Evolutionary conservation across 306 rosid genomes (phyloP).

Genomic region (Herpetospermum pedunculosum): DNA sequence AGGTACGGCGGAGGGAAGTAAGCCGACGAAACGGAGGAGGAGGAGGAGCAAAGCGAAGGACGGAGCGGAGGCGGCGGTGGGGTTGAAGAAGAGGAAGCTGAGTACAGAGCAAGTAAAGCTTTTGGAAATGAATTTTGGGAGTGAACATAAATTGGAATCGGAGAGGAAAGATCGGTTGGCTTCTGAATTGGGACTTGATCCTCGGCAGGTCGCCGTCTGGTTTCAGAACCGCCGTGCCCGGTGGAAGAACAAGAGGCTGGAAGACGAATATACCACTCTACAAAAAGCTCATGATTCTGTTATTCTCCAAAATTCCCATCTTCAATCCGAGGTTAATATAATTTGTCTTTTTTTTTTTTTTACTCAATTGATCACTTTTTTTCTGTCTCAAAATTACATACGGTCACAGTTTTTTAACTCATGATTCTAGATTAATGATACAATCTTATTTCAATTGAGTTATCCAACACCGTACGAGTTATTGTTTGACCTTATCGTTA

Average conservation of each 20-base stretch:
- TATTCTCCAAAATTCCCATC: slow-evolving; percentile 44
- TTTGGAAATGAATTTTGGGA: slow-evolving; percentile 53
- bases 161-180: slow-evolving; percentile 73
- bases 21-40: slow-evolving; percentile 42
- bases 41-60: slow-evolving; percentile 53
- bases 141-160: slow-evolving; percentile 73
- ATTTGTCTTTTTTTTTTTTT: neutral
- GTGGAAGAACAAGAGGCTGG: slow-evolving; percentile 91
- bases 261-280: slow-evolving; percentile 58
- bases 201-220: slow-evolving; percentile 93
- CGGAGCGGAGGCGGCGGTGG: slow-evolving; percentile 16
- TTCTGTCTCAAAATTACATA: neutral
- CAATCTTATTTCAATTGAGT: too few relatives aligned
- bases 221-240: slow-evolving; percentile 90
- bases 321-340: slow-evolving; percentile 57
- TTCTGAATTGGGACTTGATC: slow-evolving; percentile 73
- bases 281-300: slow-evolving; percentile 43
- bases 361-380: neutral
- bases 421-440: too few relatives aligned
- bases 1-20: slow-evolving; percentile 31
- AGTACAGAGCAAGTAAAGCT: slow-evolving; percentile 53
- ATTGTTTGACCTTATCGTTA: neutral
- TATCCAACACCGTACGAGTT: too few relatives aligned
- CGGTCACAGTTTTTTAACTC: too few relatives aligned
- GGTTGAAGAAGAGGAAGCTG: slow-evolving; percentile 61